phyloP scores from a whole-genome alignment of 768 basidiomycete species.

The Auricularia heimuer region DNA sequence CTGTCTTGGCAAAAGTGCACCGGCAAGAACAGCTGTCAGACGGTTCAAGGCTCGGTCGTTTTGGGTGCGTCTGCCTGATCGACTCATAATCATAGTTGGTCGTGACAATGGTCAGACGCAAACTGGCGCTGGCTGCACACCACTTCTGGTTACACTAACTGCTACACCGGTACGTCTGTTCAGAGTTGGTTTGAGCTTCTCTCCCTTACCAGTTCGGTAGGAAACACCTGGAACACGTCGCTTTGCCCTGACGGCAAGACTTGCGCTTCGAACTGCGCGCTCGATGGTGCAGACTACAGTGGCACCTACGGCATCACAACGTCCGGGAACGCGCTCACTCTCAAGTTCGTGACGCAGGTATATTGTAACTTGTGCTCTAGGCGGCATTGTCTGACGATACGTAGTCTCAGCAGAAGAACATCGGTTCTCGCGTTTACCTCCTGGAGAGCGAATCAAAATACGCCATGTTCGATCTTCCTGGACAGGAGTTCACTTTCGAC shows the following conservation, averaged over 20 bases:
- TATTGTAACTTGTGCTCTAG: neutral
- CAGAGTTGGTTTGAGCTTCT: no score
- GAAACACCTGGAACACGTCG: constrained; percentile 23
- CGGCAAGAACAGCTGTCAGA: constrained; percentile 6
- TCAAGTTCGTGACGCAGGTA: constrained; percentile 9
- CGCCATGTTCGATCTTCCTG: constrained; percentile 40
- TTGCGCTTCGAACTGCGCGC: constrained; percentile 25
- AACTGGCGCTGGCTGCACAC: constrained; percentile 17
- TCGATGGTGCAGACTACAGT: constrained; percentile 24
- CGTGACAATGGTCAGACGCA: constrained; percentile 4
- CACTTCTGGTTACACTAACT: constrained; percentile 23
- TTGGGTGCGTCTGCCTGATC: constrained; percentile 36
- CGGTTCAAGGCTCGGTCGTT: constrained; percentile 22
- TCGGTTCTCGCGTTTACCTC: constrained; percentile 37
- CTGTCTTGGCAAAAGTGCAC: constrained; percentile 16
- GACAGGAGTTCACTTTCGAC: constrained; percentile 52
- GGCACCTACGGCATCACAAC: constrained; percentile 12
- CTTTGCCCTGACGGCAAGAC: constrained; percentile 23
- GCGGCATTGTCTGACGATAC: neutral
- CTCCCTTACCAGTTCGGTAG: constrained; percentile 1
- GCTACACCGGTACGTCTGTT: constrained; percentile 19
- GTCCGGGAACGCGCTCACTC: constrained; percentile 6
- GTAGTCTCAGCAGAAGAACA: constrained; percentile 2
- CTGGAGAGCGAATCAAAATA: constrained; percentile 36
- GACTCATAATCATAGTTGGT: neutral